A percentile compares a stretch with the other conserved stretches of the same genome.
Conservation (phyloP, 306 rosid genomes). For the Astragalus membranaceus region DNA sequence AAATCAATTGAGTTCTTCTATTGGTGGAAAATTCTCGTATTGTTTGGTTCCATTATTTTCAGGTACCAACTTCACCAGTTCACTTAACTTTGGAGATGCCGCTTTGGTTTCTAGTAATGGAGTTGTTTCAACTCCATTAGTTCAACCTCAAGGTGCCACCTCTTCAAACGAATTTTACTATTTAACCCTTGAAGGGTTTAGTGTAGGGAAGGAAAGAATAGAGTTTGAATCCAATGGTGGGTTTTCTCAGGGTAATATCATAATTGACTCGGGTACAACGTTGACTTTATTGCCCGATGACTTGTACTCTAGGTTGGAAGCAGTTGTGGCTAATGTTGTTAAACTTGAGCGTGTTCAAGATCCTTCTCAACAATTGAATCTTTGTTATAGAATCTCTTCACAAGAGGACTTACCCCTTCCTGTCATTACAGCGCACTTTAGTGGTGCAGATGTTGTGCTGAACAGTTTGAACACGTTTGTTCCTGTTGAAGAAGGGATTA, state of each 20-base stretch:
- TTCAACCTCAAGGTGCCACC: not conserved
- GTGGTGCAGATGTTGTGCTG: slow-evolving; percentile 30
- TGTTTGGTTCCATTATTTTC: slow-evolving; percentile 26
- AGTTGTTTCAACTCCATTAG: slow-evolving; percentile 13
- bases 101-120: slow-evolving; percentile 19
- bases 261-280: slow-evolving; percentile 39
- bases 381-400: slow-evolving; percentile 4
- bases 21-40: slow-evolving; percentile 38
- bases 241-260: not conserved
- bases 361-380: not conserved
- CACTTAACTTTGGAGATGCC: slow-evolving; percentile 18
- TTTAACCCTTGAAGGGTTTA: slow-evolving; percentile 5
- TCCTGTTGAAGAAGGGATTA: not conserved
- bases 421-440: slow-evolving; percentile 27
- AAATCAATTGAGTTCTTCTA: slow-evolving; percentile 26
- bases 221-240: not conserved
- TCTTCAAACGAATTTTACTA: not conserved
- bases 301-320: slow-evolving; percentile 17
- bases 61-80: not conserved
- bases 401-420: not conserved
- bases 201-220: not conserved
- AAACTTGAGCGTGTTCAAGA: not conserved
- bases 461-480: slow-evolving; percentile 28
- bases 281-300: slow-evolving; percentile 13
- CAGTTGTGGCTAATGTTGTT: not conserved